Evolutionary conservation across 2,329 filamentous ascomycete genomes (phyloP), one percentile per base, ranked within the genome.

Genomic region (Grosmannia huntii): DNA sequence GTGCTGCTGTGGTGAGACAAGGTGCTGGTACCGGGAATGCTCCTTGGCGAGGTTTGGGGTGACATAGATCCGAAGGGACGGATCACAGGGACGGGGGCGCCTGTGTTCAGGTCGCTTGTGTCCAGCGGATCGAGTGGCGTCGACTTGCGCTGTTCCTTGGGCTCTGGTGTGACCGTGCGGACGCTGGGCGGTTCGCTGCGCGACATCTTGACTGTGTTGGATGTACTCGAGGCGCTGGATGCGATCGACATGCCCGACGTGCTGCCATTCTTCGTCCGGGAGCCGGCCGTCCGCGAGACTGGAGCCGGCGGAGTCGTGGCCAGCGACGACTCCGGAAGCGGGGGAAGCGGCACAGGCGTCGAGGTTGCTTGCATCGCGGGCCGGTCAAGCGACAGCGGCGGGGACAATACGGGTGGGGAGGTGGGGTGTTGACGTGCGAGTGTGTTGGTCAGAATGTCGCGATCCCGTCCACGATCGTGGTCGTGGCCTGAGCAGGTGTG

Each of bases 81-180:
- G 62, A 68, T 61, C 50, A 64, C 59, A 41, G 64, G 64, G 49
- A 63, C 31, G 48, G 59, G 36, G 31, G 38, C 48, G 52, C 19
- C 53, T 28, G 51, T 36, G 44, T 36, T 46, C 3, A 36, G 54
- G 21, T 50, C 57, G 25, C 54, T 57, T 44, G 63, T 66, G 62
- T 66, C 65, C n/a, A 57, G 53, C 50, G 61, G 60, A 51, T 64
- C 61, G 36, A 60, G 61, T 66, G 64, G 63, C 66, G 65, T 55
- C 11, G 49, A 12, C 28, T 52, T 59, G 44, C 28, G 58, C 48
- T 64, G 60, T 50, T 78, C 76, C 61, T 68, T 62, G 49, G 71
- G 71, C 50, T 89, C 86, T 63, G 85, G 84, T 61, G 85, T 87
- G 62, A 87, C 83, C 59, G 84, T 74, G 62, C 85, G 82, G 65